Evolutionary conservation across 106 monocot genomes (phyloP).

Genomic region (Hemerocallis citrina): DNA sequence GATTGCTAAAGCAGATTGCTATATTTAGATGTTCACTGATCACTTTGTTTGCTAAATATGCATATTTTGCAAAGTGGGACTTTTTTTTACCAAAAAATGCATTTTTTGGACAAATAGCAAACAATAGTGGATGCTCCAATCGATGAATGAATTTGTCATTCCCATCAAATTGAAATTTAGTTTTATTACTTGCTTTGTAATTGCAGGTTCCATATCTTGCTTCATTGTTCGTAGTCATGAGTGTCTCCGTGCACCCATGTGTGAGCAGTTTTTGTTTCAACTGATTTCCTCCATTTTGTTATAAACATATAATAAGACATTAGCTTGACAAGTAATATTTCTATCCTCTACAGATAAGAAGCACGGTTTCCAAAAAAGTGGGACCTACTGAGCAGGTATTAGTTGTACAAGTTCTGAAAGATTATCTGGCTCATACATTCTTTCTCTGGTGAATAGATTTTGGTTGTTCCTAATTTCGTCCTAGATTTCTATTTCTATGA

Average conservation of each 20-base stretch:
- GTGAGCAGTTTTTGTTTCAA: slow-evolving; percentile 39
- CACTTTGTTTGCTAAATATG: no score
- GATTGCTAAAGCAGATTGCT: no score
- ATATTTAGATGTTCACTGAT: no score
- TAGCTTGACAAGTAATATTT: background rate
- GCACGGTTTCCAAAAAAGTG: slow-evolving; percentile 67
- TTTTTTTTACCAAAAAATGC: no score
- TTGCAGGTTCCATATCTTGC: slow-evolving; percentile 80
- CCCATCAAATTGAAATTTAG: no score
- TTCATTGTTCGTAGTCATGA: slow-evolving; percentile 36
- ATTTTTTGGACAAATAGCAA: no score
- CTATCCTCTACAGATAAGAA: slow-evolving; percentile 75
- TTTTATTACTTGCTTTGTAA: background rate
- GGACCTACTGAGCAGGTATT: slow-evolving; percentile 71
- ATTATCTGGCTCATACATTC: background rate
- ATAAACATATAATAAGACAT: no score
- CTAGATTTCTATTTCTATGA: no score
- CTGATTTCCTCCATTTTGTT: no score
- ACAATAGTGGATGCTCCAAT: no score
- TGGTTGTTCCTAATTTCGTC: background rate
- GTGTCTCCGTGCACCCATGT: slow-evolving; percentile 63
- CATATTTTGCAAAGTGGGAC: no score
- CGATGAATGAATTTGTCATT: no score
- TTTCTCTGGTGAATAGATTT: background rate
- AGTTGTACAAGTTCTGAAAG: background rate